A percentile compares a stretch with the other conserved stretches of the same genome.
Evolutionary conservation across 2,329 filamentous ascomycete species (phyloP).

Genomic region (Chaetothyriales sp.): DNA sequence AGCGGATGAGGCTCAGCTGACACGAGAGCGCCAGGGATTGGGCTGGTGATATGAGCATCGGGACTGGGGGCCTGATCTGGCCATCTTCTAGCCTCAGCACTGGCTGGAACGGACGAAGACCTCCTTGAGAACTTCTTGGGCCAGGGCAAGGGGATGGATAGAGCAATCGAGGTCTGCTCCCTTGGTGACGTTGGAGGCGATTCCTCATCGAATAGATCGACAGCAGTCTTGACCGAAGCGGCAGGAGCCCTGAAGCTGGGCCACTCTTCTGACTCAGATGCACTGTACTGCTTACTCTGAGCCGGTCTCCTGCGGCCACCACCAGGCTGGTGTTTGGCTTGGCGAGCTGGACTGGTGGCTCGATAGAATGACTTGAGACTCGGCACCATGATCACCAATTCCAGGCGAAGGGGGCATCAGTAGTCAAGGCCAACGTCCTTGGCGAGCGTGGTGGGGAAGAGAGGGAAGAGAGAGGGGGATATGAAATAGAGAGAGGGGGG

Average conservation of each 20-base stretch:
- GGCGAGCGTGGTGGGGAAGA: not conserved
- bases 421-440: not conserved
- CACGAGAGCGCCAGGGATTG: not conserved
- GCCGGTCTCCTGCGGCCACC: not conserved
- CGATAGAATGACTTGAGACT: not conserved
- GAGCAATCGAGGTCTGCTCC: conserved; percentile 9
- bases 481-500: too few species aligned
- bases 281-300: not conserved
- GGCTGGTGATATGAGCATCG: not conserved
- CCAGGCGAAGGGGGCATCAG: not conserved
- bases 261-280: not conserved
- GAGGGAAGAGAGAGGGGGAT: not conserved
- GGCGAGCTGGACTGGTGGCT: not conserved
- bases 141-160: conserved; percentile 14
- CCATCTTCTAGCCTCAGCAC: not conserved
- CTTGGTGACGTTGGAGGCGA: not conserved
- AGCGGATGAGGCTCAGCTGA: not conserved
- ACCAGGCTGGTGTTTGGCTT: not conserved
- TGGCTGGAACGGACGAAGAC: conserved; percentile 5
- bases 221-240: not conserved
- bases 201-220: not conserved
- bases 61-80: not conserved
- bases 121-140: conserved; percentile 9
- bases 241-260: not conserved
- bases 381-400: not conserved